These are phyloP conservation scores for Zygosaccharomyces rouxii DNA, from an alignment of 805 yeast genomes.

Conservation along the genomic window DNA sequence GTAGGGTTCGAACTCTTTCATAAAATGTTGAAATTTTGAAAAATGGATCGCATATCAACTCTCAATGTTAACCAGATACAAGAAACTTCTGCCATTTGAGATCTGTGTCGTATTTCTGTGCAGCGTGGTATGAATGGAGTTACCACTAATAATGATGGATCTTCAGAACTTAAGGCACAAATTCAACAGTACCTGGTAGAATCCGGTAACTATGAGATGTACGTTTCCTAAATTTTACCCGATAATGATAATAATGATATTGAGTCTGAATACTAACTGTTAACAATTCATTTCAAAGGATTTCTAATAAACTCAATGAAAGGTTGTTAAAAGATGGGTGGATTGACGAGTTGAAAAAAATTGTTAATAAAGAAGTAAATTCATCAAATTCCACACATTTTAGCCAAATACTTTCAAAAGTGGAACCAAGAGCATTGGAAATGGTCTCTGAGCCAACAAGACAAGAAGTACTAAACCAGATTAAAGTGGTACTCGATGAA, in stretches of 20 bases:
- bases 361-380: conserved; percentile 47
- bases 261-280: neutral
- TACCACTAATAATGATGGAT: conserved; percentile 2
- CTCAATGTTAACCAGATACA: neutral
- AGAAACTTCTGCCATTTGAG: neutral
- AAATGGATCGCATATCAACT: neutral
- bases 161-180: conserved; percentile 44
- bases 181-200: conserved; percentile 68
- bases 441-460: conserved; percentile 64
- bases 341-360: conserved; percentile 66
- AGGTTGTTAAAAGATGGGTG: conserved; percentile 76
- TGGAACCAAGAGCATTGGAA: conserved; percentile 65
- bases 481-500: conserved; percentile 54
- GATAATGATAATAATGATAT: neutral
- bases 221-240: conserved; percentile 12
- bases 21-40: conserved; percentile 2
- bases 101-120: neutral
- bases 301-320: conserved; percentile 57
- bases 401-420: conserved; percentile 44
- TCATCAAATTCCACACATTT: conserved; percentile 47
- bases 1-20: conserved; percentile 4
- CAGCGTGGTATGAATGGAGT: conserved; percentile 8
- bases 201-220: conserved; percentile 75
- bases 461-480: conserved; percentile 52
- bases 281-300: conserved; percentile 31